These are phyloP conservation scores for Fraxinus ornus DNA, from an alignment of 305 asterid genomes.

Conservation along the genomic window DNA sequence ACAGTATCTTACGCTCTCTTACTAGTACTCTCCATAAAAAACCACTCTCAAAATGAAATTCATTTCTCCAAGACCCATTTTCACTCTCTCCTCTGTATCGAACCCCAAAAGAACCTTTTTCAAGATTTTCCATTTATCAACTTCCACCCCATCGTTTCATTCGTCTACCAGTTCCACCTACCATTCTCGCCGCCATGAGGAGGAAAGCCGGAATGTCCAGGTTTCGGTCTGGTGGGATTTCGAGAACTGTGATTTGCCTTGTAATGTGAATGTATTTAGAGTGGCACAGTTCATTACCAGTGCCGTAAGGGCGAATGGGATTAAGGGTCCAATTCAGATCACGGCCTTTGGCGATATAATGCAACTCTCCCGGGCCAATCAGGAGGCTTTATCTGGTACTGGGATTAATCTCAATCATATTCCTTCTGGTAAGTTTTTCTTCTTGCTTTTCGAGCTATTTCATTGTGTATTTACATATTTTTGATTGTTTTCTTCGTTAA, in stretches of 20 bases:
- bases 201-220: constrained; percentile 66
- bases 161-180: constrained; percentile 17
- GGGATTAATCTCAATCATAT: constrained; percentile 79
- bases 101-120: constrained; percentile 18
- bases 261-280: constrained; percentile 50
- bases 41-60: constrained; percentile 33
- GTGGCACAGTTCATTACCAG: constrained; percentile 64
- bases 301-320: constrained; percentile 78
- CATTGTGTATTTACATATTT: not conserved
- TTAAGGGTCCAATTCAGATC: constrained; percentile 80
- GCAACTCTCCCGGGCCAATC: constrained; percentile 75
- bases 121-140: constrained; percentile 33
- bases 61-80: constrained; percentile 31
- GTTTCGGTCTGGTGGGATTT: constrained; percentile 99
- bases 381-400: constrained; percentile 78
- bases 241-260: constrained; percentile 77
- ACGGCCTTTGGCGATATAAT: constrained; percentile 87
- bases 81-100: constrained; percentile 26
- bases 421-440: constrained; percentile 59
- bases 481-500: not conserved
- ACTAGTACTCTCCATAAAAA: not conserved
- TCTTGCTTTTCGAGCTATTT: not conserved
- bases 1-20: not conserved
- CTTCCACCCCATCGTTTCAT: constrained; percentile 29
- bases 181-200: constrained; percentile 59